These are phyloP conservation scores for Xylaria sp. DNA, from an alignment of 2,329 filamentous ascomycete species.

Conservation along the genomic window DNA sequence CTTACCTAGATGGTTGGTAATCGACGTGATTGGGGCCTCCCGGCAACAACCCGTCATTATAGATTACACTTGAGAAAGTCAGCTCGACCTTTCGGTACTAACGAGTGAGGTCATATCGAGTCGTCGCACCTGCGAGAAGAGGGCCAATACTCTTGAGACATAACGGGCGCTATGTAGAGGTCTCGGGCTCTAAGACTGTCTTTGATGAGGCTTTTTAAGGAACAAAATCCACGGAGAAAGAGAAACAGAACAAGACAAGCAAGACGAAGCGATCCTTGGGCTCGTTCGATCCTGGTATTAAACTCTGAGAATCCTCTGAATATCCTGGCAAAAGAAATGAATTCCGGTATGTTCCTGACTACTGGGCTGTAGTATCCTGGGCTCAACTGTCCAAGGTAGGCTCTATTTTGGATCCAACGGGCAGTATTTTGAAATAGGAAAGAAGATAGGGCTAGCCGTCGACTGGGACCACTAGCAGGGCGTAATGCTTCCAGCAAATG, in stretches of 20 bases:
- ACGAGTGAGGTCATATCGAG: conserved; percentile 38
- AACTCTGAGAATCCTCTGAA: conserved; percentile 26
- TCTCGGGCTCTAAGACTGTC: conserved; percentile 51
- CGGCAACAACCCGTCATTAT: conserved; percentile 45
- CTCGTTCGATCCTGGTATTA: conserved; percentile 26
- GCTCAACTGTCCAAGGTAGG: conserved; percentile 33
- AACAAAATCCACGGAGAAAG: conserved; percentile 22
- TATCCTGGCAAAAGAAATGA: conserved; percentile 29
- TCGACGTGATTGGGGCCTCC: conserved; percentile 42
- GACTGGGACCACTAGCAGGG: conserved; percentile 32
- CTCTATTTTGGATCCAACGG: conserved; percentile 31
- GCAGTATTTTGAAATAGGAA: conserved; percentile 24
- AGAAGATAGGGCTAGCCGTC: conserved; percentile 34
- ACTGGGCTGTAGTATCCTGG: conserved; percentile 32
- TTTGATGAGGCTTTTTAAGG: conserved; percentile 19
- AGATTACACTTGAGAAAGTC: conserved; percentile 47
- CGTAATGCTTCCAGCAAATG: conserved; percentile 31
- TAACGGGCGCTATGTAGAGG: conserved; percentile 58
- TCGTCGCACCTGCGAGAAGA: conserved; percentile 63
- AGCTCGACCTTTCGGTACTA: conserved; percentile 40
- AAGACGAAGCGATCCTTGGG: conserved; percentile 29
- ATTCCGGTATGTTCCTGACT: conserved; percentile 33
- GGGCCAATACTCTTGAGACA: conserved; percentile 61
- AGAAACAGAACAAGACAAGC: conserved; percentile 27
- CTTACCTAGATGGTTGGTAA: conserved; percentile 50